Evolutionary conservation across 805 yeast genomes (phyloP).

Genomic region (Myxozyma geophila): DNA sequence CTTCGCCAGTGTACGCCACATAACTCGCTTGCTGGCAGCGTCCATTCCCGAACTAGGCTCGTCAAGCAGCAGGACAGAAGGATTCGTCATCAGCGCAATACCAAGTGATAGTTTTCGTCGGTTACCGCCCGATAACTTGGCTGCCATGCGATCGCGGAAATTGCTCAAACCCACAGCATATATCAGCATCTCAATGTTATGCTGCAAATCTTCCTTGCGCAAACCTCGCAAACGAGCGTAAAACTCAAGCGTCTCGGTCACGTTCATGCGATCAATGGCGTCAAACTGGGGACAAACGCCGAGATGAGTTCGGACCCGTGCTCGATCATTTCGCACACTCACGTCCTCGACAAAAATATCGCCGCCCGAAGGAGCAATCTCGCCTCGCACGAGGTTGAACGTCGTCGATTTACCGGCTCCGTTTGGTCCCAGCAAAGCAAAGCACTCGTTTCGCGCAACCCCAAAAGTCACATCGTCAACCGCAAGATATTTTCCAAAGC

Average conservation of each 20-base stretch:
- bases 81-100: conserved; percentile 46
- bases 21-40: conserved; percentile 47
- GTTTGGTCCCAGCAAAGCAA: conserved; percentile 47
- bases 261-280: conserved; percentile 46
- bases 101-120: conserved; percentile 46
- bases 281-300: conserved; percentile 49
- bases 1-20: conserved; percentile 45
- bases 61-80: conserved; percentile 45
- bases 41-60: conserved; percentile 50
- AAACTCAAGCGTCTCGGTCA: conserved; percentile 42
- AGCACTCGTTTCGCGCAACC: conserved; percentile 44
- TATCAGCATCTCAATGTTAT: conserved; percentile 42
- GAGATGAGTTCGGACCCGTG: conserved; percentile 42
- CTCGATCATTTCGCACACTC: conserved; percentile 38
- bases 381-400: conserved; percentile 47
- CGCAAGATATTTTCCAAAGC: conserved; percentile 37
- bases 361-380: conserved; percentile 42
- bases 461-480: conserved; percentile 46
- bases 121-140: conserved; percentile 46
- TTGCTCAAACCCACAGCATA: conserved; percentile 44
- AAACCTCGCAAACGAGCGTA: conserved; percentile 45
- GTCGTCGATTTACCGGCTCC: conserved; percentile 49
- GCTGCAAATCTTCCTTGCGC: conserved; percentile 27
- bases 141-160: conserved; percentile 42
- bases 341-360: conserved; percentile 40